These are phyloP conservation scores for Colletotrichum siamense DNA, from an alignment of 2,329 filamentous ascomycete species.

Conservation along the genomic window DNA sequence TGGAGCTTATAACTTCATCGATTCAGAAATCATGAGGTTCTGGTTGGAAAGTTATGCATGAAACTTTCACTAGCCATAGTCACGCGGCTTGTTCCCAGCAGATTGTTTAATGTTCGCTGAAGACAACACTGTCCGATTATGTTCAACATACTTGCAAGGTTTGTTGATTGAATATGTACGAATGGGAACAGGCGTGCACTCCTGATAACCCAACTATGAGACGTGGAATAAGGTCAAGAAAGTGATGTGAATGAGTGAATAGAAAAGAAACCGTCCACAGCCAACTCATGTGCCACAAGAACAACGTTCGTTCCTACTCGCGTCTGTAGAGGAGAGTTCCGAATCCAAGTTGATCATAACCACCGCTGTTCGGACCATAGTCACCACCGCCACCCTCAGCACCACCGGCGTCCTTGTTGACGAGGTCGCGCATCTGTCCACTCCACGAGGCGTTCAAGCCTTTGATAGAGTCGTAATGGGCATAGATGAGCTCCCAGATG, in stretches of 20 bases:
- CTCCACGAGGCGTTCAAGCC: conserved; percentile 41
- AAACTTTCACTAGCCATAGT: no score
- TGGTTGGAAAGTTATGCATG: not conserved
- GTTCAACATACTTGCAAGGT: not conserved
- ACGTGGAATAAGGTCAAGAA: not conserved
- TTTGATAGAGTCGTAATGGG: conserved; percentile 43
- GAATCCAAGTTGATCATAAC: conserved; percentile 42
- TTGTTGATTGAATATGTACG: not conserved
- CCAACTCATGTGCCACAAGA: not conserved
- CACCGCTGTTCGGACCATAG: conserved; percentile 44
- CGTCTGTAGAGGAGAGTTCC: conserved; percentile 32
- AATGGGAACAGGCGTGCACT: not conserved
- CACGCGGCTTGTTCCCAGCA: no score
- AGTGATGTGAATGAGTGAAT: not conserved
- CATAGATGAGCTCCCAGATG: conserved; percentile 42
- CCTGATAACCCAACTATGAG: not conserved
- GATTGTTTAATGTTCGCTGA: no score
- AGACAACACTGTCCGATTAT: accelerated
- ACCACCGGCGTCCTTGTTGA: conserved; percentile 34
- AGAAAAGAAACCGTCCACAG: not conserved
- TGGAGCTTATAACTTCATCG: not conserved
- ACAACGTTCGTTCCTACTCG: not conserved
- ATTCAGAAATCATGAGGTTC: not conserved
- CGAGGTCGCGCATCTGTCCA: conserved; percentile 38
- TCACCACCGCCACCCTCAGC: conserved; percentile 50